These are phyloP conservation scores for Emmonsiellopsis sp. DNA, from an alignment of 2,329 filamentous ascomycete species.

Conservation along the genomic window DNA sequence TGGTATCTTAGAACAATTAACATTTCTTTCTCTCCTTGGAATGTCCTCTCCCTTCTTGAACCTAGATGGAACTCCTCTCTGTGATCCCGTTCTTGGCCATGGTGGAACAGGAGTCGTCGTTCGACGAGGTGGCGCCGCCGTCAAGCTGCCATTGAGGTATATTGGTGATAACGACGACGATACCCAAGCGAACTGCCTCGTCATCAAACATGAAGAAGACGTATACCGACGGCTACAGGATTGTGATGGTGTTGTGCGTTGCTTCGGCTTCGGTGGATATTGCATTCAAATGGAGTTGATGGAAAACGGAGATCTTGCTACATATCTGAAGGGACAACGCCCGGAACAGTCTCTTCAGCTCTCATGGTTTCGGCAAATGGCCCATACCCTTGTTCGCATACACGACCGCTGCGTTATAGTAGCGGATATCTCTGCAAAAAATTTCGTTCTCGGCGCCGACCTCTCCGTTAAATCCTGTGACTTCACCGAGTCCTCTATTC, in stretches of 20 bases:
- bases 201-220: background rate
- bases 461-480: slow-evolving; percentile 15
- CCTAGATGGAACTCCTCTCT: slow-evolving; percentile 2
- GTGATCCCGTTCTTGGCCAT: background rate
- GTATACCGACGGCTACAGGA: background rate
- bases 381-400: slow-evolving; percentile 16
- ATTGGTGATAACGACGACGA: background rate
- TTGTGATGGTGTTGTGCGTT: slow-evolving; percentile 4
- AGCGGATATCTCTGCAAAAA: slow-evolving; percentile 19
- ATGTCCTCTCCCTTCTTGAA: slow-evolving; percentile 3
- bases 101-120: slow-evolving; percentile 3
- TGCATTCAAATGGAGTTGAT: slow-evolving; percentile 13
- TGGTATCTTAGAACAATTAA: background rate
- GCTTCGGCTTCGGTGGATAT: background rate
- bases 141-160: slow-evolving; percentile 4
- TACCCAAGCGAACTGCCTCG: background rate
- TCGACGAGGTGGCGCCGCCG: background rate
- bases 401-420: slow-evolving; percentile 20
- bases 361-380: slow-evolving; percentile 17
- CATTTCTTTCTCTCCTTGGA: slow-evolving; percentile 1
- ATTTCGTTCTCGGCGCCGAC: slow-evolving; percentile 19
- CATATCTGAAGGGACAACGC: slow-evolving; percentile 10
- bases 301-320: slow-evolving; percentile 17
- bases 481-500: slow-evolving; percentile 12
- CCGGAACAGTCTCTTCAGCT: slow-evolving; percentile 13